A percentile compares a stretch with the other conserved stretches of the same genome.
phyloP scores from a whole-genome alignment of 805 yeast genomes.

The Pichia scutulata region DNA sequence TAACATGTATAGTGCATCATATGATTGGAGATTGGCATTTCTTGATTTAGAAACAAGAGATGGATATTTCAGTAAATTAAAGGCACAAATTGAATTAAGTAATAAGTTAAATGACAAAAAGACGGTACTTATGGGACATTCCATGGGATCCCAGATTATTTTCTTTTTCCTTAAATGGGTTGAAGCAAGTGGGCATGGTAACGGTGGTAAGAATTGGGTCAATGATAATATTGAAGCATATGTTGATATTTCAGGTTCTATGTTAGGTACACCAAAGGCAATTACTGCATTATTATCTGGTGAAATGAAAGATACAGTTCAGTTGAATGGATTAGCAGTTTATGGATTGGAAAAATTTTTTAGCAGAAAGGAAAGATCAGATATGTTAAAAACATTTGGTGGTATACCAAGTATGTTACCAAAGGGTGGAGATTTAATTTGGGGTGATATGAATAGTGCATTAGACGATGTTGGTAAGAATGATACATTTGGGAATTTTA shows the following conservation, averaged over 20 bases:
- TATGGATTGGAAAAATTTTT: slow-evolving; percentile 93
- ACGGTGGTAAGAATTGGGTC: slow-evolving; percentile 89
- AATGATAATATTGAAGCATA: slow-evolving; percentile 73
- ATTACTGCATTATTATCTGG: slow-evolving; percentile 90
- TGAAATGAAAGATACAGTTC: slow-evolving; percentile 97
- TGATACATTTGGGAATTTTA: slow-evolving; percentile 62
- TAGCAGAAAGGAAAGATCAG: slow-evolving; percentile 80
- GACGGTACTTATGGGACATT: slow-evolving; percentile 77
- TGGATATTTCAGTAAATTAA: slow-evolving; percentile 71
- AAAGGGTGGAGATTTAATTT: slow-evolving; percentile 82
- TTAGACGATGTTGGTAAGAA: slow-evolving; percentile 52
- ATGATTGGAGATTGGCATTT: slow-evolving; percentile 94
- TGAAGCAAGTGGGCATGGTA: slow-evolving; percentile 89
- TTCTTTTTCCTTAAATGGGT: slow-evolving; percentile 94
- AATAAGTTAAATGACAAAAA: slow-evolving; percentile 51
- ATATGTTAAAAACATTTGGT: slow-evolving; percentile 81
- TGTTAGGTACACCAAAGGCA: slow-evolving; percentile 91
- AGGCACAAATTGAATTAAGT: slow-evolving; percentile 61
- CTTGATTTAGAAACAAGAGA: slow-evolving; percentile 84
- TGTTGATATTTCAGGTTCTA: slow-evolving; percentile 85
- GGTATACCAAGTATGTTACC: slow-evolving; percentile 95
- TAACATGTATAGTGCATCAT: slow-evolving; percentile 83
- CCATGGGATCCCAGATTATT: slow-evolving; percentile 92
- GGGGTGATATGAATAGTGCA: slow-evolving; percentile 68
- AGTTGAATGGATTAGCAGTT: slow-evolving; percentile 84